Conservation (phyloP, 2,329 filamentous ascomycete species). For the Trichoderma koningii region DNA sequence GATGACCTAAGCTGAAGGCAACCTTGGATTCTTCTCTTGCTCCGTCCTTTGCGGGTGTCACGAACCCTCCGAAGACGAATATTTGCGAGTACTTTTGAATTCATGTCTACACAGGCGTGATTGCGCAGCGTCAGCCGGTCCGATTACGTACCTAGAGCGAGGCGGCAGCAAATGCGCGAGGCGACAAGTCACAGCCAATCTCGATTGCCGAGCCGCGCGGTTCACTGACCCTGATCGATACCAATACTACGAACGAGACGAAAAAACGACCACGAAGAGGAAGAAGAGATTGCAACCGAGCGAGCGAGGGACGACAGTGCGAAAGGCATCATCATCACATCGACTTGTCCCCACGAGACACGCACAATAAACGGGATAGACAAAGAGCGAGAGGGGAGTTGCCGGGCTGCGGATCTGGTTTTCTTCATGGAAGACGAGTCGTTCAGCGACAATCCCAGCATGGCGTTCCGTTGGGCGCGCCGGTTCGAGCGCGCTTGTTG, state of each 20-base stretch:
- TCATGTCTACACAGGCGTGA: not conserved
- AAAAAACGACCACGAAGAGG: not conserved
- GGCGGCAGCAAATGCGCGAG: constrained; percentile 24
- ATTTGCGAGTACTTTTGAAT: not conserved
- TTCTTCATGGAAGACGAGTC: constrained; percentile 26
- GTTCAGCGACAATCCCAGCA: constrained; percentile 35
- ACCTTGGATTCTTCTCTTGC: no score
- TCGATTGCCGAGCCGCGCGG: constrained; percentile 25
- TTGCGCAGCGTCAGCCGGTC: constrained; percentile 5
- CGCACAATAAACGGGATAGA: not conserved
- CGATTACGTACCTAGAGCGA: constrained; percentile 6
- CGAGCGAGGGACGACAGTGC: not conserved
- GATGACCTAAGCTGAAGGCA: constrained; percentile 34
- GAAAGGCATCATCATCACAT: not conserved
- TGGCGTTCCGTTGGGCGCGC: constrained; percentile 66
- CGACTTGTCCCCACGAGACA: no score
- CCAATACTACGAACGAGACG: not conserved
- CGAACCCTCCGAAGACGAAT: not conserved
- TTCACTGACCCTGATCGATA: constrained; percentile 3
- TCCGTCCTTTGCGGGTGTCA: not conserved
- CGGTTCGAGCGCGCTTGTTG: constrained; percentile 83
- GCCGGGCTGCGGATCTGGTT: constrained; percentile 5
- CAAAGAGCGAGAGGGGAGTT: not conserved
- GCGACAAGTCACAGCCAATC: constrained; percentile 15
- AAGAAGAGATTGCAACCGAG: not conserved